A percentile compares a stretch with the other conserved stretches of the same genome.
These are phyloP conservation scores for Akanthomyces muscarius DNA, from an alignment of 2,329 filamentous ascomycete species.

Conservation along the genomic window DNA sequence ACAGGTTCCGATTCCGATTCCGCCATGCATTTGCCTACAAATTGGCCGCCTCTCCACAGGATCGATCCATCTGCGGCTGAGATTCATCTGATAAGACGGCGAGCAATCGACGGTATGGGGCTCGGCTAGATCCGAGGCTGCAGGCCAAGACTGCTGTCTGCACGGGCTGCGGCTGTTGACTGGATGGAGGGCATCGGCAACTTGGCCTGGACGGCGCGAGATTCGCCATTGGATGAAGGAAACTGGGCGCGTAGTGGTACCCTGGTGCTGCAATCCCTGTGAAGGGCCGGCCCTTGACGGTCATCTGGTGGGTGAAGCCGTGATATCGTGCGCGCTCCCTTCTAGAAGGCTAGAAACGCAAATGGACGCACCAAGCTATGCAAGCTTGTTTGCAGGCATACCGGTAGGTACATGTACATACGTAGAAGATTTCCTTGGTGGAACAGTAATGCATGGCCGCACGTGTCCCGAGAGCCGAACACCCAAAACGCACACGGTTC, in stretches of 20 bases:
- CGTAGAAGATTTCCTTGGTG: neutral
- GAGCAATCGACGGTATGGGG: neutral
- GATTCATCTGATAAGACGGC: slow-evolving; percentile 21
- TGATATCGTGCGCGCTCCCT: no score
- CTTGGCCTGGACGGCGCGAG: neutral
- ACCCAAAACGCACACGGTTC: neutral
- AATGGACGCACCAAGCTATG: no score
- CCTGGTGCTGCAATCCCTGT: neutral
- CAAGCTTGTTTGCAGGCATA: no score
- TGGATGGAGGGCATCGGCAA: neutral
- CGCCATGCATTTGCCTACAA: neutral
- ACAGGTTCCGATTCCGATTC: slow-evolving; percentile 9
- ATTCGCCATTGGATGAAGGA: neutral
- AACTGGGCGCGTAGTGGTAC: neutral
- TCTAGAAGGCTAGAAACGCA: no score
- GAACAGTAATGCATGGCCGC: neutral
- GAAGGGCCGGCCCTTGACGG: no score
- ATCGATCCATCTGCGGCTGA: neutral
- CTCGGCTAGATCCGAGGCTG: neutral
- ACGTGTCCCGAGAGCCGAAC: neutral
- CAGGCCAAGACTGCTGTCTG: neutral
- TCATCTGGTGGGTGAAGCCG: no score
- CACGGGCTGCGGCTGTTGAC: neutral
- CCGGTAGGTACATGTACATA: no score
- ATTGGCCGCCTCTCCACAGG: neutral